phyloP scores from a whole-genome alignment of 257 asterid species.

The Plantago major region DNA sequence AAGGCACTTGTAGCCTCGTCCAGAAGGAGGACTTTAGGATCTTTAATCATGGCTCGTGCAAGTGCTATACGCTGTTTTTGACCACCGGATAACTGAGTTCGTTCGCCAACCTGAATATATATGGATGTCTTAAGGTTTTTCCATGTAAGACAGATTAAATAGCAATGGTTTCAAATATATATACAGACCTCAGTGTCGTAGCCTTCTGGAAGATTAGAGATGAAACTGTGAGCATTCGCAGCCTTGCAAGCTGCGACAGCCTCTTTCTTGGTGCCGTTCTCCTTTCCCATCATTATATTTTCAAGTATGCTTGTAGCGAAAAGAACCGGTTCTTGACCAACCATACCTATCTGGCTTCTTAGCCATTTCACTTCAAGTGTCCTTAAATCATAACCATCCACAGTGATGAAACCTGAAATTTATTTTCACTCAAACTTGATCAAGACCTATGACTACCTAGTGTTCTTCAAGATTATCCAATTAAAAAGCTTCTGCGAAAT shows the following conservation, averaged over 20 bases:
- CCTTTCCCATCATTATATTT: conserved; percentile 76
- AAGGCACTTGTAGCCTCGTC: conserved; percentile 93
- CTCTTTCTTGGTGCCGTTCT: conserved; percentile 64
- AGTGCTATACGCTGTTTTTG: conserved; percentile 83
- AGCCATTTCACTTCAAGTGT: conserved; percentile 84
- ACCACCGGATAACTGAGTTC: conserved; percentile 78
- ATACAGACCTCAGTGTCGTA: conserved; percentile 61
- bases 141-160: not conserved
- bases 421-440: not conserved
- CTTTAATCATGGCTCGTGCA: conserved; percentile 82
- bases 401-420: conserved; percentile 42
- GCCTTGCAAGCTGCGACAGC: conserved; percentile 61
- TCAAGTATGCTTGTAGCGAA: conserved; percentile 69
- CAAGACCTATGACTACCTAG: not conserved
- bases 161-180: not conserved
- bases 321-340: conserved; percentile 83
- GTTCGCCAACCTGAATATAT: conserved; percentile 63
- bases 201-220: conserved; percentile 62
- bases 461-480: not conserved
- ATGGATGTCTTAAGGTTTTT: not conserved
- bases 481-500: too few relatives aligned
- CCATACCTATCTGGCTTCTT: conserved; percentile 84
- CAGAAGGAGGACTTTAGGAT: conserved; percentile 62
- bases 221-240: conserved; percentile 68
- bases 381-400: conserved; percentile 75